Base-by-base conservation (phyloP, 371 early-diverging fungal species). In the Apophysomyces elegans region DNA sequence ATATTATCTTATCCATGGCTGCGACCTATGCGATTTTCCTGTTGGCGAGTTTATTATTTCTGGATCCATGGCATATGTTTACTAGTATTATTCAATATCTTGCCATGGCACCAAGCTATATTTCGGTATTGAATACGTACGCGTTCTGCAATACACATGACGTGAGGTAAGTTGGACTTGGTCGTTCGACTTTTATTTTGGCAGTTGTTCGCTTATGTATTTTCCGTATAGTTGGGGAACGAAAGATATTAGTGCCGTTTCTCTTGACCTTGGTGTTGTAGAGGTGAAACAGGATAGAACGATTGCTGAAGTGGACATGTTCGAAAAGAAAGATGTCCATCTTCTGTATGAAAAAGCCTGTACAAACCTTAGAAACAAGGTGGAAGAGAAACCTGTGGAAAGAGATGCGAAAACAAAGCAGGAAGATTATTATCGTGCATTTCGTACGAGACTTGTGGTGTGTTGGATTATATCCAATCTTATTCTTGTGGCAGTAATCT, bases 1-100 rank as follows among this genome's bases (percentile, higher is more conserved):
- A 96, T 64, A 90, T 94, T 54, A 79, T 95, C 35, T 76, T 96
- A 36, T 93, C 96, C 0, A 68, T 94, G 54, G 83, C 83, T 7
- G 86, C 94, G 5, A 97, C 96, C 1, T 93, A 90, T 71, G 95
- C 93, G 1, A 62, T 98, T 12, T 98, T 93, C 78, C 66, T 95
- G 16, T 13, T 96, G 16, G 66, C 90, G 1, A 86, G 89, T 18
- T 47, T 95, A 39, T 60, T 95, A 61, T 91, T 92, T 74, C 71
- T 94, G 21, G 96, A 98, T 74, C 95, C 96, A 13, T 95, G 94
- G 95, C 99, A 98, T 74, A 94, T 96, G 95, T 69, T 98, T 50
- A 95, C 94, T 3, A 90, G 89, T 41, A 88, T 95, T 59, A 5
- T 93, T 26, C 95, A 95, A 76, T 97, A 98, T 74, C 74, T 95